Base-by-base conservation (phyloP, 192 early-diverging fungal species). In the Diversispora eburnea region DNA sequence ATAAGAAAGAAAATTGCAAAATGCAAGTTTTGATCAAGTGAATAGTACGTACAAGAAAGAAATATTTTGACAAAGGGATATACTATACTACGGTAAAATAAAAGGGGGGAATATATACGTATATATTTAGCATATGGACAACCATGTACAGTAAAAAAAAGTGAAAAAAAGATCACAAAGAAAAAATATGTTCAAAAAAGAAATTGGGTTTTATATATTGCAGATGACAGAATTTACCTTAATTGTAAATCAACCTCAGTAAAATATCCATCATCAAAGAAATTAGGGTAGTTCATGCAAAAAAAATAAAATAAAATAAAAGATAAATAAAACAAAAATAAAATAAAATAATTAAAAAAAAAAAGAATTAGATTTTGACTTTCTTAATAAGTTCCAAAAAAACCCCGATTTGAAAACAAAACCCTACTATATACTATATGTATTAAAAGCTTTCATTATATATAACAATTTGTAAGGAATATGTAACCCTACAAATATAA, bases 111-210 rank as follows among this genome's bases (percentile, higher is more conserved):
- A 63, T 42, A 61, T 61, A 13, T 61, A 61, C 39, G 59, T 63
- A 63, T 45, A 63, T 43, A 43, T 63, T 42, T 39, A 39, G 33
- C 41, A 42, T 63, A 45, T 42, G 61, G 33, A 63, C 61, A 43
- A 61, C 60, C 39, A 54, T 62, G 60, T 43, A 63, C 61, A 63
- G 41, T 63, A 63, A 63, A n/a, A 63, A 63, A 43, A 41, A 41
- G 42, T 54, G 51, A 54, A 54, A 42, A 42, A 22, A 63, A 63
- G 61, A 45, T 63, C 61, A 63, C 51, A 54, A 17, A 54, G 9
- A 63, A 63, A 59, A 61, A 63, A 63, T 63, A 63, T 63, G 61
- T 63, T 63, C 61, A 63, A 15, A 63, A 63, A 63, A 62, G 15
- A 6, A 45, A 63, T 42, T 42, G 8, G 61, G 61, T 45, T 63